Evolutionary conservation across 1,284 basidiomycete species (phyloP).

Genomic region (Kwoniella shivajii): DNA sequence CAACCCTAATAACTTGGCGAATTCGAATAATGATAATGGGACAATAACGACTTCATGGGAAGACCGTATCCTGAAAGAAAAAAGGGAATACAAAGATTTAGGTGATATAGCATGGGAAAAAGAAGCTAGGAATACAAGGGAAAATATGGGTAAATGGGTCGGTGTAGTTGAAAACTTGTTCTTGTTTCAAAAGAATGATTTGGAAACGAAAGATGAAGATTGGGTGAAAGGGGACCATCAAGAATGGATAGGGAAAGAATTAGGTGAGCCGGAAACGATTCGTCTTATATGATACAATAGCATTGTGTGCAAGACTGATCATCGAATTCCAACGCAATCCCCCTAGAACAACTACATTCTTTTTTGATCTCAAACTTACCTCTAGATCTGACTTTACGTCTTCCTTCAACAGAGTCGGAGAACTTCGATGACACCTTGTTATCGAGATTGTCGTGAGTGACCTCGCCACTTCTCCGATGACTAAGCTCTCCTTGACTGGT

Average conservation of each 20-base stretch:
- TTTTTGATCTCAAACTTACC: slow-evolving; percentile 45
- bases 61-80: slow-evolving; percentile 43
- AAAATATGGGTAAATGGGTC: slow-evolving; percentile 39
- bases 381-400: slow-evolving; percentile 22
- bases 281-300: too few relatives aligned
- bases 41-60: slow-evolving; percentile 45
- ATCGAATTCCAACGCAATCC: too few relatives aligned
- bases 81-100: slow-evolving; percentile 32
- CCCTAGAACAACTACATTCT: slow-evolving; percentile 38
- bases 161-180: slow-evolving; percentile 43
- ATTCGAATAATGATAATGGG: slow-evolving; percentile 22
- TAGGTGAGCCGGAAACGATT: slow-evolving; percentile 54
- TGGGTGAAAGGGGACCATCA: slow-evolving; percentile 50
- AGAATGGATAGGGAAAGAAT: slow-evolving; percentile 75
- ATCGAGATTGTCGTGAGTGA: slow-evolving; percentile 29
- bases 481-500: too few relatives aligned
- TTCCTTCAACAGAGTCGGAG: slow-evolving; percentile 23
- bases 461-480: not conserved
- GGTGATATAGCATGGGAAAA: slow-evolving; percentile 21
- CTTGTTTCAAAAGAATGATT: slow-evolving; percentile 8
- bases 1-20: slow-evolving; percentile 42
- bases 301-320: too few relatives aligned
- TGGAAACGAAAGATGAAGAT: slow-evolving; percentile 15
- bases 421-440: slow-evolving; percentile 18
- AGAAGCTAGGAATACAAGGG: slow-evolving; percentile 22